These are phyloP conservation scores for Mycosphaerella sp. DNA, from an alignment of 2,329 filamentous ascomycete genomes.

Conservation along the genomic window DNA sequence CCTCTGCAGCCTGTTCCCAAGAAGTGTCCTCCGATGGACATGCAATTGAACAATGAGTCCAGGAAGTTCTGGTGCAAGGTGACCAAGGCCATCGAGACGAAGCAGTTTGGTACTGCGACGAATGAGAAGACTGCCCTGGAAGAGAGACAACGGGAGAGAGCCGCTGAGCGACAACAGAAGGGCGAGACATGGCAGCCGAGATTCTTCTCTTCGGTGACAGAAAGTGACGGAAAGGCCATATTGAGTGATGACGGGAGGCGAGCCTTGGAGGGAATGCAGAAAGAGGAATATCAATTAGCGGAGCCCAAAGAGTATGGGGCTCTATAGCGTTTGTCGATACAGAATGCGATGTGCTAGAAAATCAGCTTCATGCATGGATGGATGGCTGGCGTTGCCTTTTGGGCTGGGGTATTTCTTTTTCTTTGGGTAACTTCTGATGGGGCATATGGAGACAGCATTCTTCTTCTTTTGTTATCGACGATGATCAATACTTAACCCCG, in stretches of 20 bases:
- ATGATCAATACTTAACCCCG: too few species aligned
- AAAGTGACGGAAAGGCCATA: conserved; percentile 55
- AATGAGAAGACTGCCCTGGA: conserved; percentile 85
- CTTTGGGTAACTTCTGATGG: neutral
- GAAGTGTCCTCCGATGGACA: conserved; percentile 65
- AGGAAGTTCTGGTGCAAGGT: conserved; percentile 82
- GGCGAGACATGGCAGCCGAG: conserved; percentile 72
- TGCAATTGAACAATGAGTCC: conserved; percentile 84
- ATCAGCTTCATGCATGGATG: neutral
- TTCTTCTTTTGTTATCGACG: too few species aligned
- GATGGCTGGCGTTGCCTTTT: neutral
- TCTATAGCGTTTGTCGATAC: conserved; percentile 35
- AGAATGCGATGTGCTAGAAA: neutral
- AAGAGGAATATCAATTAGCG: conserved; percentile 46
- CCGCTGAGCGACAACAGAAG: conserved; percentile 66
- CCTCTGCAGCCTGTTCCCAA: conserved; percentile 77
- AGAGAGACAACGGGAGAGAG: conserved; percentile 79
- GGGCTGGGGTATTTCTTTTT: neutral
- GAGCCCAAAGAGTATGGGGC: conserved; percentile 39
- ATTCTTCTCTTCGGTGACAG: conserved; percentile 68
- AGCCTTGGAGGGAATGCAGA: conserved; percentile 52
- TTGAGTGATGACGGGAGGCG: conserved; percentile 57
- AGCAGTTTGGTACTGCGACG: conserved; percentile 80
- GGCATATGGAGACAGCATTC: neutral
- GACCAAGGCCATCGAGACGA: conserved; percentile 74